Evolutionary conservation across 2,329 filamentous ascomycete species (phyloP).

Genomic region (Colletotrichum lini): DNA sequence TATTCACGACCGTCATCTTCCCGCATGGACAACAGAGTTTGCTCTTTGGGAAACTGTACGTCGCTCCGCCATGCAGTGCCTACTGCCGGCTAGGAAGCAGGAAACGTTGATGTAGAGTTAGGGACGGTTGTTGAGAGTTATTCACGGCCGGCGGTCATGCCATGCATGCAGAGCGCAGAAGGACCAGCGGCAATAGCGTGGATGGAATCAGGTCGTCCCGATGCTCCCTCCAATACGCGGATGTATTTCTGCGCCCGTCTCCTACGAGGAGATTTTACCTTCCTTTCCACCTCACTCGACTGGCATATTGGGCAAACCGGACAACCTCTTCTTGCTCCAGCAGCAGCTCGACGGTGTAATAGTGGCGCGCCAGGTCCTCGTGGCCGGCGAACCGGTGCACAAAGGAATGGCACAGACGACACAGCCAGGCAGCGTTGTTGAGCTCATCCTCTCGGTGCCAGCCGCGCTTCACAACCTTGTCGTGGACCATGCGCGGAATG

Average conservation of each 20-base stretch:
- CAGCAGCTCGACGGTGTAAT: constrained; percentile 80
- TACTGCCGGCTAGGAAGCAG: not conserved
- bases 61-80: not conserved
- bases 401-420: constrained; percentile 85
- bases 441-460: constrained; percentile 84
- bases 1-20: not conserved
- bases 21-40: not conserved
- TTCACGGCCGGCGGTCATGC: not conserved
- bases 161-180: not conserved
- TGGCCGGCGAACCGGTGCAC: constrained; percentile 83
- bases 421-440: constrained; percentile 88
- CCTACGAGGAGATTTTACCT: constrained; percentile 32
- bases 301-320: constrained; percentile 81
- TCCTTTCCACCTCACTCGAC: constrained; percentile 80
- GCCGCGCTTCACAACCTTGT: constrained; percentile 80
- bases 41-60: not conserved
- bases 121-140: not conserved
- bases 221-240: not conserved
- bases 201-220: not conserved
- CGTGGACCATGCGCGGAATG: constrained; percentile 84
- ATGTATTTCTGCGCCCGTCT: not conserved
- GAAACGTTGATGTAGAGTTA: too few relatives aligned
- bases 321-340: constrained; percentile 79
- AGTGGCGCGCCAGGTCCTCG: constrained; percentile 82
- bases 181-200: not conserved